These are phyloP conservation scores for Speleostelium caveatum DNA, from an alignment of 78 protist species.

Conservation along the genomic window DNA sequence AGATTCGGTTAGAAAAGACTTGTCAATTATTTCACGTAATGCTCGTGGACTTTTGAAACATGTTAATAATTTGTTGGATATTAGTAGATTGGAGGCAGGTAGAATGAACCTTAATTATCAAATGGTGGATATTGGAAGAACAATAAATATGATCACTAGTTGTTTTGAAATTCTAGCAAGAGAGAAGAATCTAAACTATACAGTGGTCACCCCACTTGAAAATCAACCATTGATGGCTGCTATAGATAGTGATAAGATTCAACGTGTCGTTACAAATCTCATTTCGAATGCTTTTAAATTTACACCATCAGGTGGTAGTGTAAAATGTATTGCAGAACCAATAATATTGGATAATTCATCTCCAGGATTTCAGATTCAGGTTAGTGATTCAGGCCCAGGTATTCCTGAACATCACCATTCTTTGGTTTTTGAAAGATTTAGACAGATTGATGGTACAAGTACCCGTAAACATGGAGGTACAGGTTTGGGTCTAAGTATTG, in stretches of 20 bases:
- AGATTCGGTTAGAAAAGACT: slow-evolving; percentile 32
- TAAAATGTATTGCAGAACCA: slow-evolving; percentile 2
- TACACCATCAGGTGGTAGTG: slow-evolving; percentile 62
- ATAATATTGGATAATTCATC: neutral
- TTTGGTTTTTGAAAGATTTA: slow-evolving; percentile 71
- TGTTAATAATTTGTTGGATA: slow-evolving; percentile 79
- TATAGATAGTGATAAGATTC: slow-evolving; percentile 54
- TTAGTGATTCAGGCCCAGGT: slow-evolving; percentile 79
- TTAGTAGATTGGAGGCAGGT: slow-evolving; percentile 76
- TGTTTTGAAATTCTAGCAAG: slow-evolving; percentile 61
- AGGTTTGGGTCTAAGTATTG: slow-evolving; percentile 79
- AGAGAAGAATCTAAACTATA: slow-evolving; percentile 44
- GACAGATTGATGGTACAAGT: slow-evolving; percentile 47
- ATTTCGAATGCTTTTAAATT: slow-evolving; percentile 76
- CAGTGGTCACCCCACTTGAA: slow-evolving; percentile 5
- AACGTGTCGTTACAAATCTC: slow-evolving; percentile 59
- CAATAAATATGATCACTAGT: slow-evolving; percentile 27
- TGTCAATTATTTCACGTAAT: slow-evolving; percentile 63
- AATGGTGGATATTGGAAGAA: slow-evolving; percentile 43
- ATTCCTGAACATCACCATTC: slow-evolving; percentile 24
- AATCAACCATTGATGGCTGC: slow-evolving; percentile 55
- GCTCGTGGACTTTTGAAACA: slow-evolving; percentile 53
- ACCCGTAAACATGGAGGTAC: slow-evolving; percentile 78
- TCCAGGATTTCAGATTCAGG: slow-evolving; percentile 30
- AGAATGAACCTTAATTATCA: slow-evolving; percentile 57